Base-by-base conservation (phyloP, 805 yeast species). In the Candida succiphila region DNA sequence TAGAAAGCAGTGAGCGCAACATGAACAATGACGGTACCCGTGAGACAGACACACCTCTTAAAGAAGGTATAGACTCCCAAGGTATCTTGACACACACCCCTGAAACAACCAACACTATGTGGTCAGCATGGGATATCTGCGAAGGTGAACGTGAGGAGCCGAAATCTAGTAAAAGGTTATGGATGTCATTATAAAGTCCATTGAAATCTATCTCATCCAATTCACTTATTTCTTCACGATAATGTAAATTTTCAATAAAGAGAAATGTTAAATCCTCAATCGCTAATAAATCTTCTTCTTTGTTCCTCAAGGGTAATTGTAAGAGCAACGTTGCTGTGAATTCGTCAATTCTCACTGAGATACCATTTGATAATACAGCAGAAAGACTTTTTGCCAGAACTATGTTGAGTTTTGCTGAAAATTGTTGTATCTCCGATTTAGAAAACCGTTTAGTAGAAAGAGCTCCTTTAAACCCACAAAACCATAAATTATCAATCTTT, bases 51-150 rank as follows among this genome's bases (percentile, higher is more conserved):
- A 56, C 59, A 0, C 50, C 48, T 32, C 71, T 54, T 35, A 88
- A 51, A 29, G 67, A 65, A 0, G 75, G 67, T 22, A 88, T 49
- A 1, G 86, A 77, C 48, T 92, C 99, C 97, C 97, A 92, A 0
- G 98, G 98, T 22, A 92, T 62, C 15, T 54, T 50, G n/a, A 72
- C 70, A 42, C 94, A 78, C 7, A 60, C 56, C 32, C 76, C 67
- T 18, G 88, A 78, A 4, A 85, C 72, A 3, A 92, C 60, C 31
- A 92, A 57, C 2, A 89, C 75, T 0, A 79, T 59, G 51, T 88
- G 96, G 6, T 63, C 56, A 7, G 37, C 8, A 3, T 14, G 9
- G 12, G 22, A 4, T 5, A 7, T 7, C 5, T 6, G 5, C 18
- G 17, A 19, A 24, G 7, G 9, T 22, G 13, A 19, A 12, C 9